phyloP scores from a whole-genome alignment of 306 rosid genomes.

The Comarum palustre region DNA sequence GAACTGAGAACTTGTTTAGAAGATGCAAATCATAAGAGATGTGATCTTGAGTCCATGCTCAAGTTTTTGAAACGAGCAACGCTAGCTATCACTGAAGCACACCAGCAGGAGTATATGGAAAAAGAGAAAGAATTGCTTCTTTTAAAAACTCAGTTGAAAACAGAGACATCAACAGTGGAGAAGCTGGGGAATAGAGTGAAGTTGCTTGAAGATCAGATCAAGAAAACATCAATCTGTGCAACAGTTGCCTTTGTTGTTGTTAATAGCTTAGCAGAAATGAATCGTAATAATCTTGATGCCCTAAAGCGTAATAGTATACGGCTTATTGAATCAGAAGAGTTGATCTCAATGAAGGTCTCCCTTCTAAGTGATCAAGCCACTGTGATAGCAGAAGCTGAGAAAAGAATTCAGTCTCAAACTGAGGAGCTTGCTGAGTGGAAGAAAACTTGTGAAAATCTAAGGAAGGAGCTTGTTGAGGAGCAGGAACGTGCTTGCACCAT shows the following conservation, averaged over 20 bases:
- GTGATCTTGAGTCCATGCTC: constrained; percentile 80
- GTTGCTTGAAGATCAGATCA: constrained; percentile 48
- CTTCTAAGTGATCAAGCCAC: constrained; percentile 47
- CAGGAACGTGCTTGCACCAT: constrained; percentile 44
- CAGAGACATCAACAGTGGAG: constrained; percentile 34
- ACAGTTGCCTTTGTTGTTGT: constrained; percentile 67
- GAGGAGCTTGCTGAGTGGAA: constrained; percentile 42
- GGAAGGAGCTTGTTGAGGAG: constrained; percentile 57
- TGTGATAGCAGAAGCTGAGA: constrained; percentile 52
- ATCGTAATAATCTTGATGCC: constrained; percentile 43
- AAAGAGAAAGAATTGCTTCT: constrained; percentile 55
- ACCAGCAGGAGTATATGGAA: constrained; percentile 64
- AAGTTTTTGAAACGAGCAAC: constrained; percentile 87
- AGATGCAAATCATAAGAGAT: constrained; percentile 78
- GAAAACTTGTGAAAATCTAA: constrained; percentile 45
- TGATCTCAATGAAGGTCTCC: constrained; percentile 49
- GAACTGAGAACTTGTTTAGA: constrained; percentile 75
- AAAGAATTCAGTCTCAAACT: constrained; percentile 28
- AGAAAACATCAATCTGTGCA: constrained; percentile 63
- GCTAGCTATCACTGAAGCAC: constrained; percentile 73
- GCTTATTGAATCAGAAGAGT: constrained; percentile 50
- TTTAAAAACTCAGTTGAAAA: constrained; percentile 49
- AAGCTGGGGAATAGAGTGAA: constrained; percentile 51
- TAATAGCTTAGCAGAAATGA: constrained; percentile 68
- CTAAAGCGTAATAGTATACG: constrained; percentile 40